Conservation (phyloP, 2,329 filamentous ascomycete species). For the Fusarium piperis region DNA sequence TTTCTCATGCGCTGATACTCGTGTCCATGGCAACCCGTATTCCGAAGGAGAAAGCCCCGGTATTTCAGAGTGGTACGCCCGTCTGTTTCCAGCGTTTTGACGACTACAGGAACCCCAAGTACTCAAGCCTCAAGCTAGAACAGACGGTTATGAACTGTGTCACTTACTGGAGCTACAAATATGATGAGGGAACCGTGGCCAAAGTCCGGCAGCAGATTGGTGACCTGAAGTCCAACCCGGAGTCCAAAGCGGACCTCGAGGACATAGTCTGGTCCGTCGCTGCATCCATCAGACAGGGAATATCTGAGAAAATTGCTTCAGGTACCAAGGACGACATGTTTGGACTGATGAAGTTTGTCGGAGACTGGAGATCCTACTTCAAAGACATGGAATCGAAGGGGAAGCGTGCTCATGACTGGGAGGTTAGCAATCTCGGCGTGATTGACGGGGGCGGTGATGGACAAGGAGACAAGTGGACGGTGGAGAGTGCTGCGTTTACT, state of each 20-base stretch:
- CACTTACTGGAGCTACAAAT: neutral
- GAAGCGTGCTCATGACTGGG: constrained; percentile 1
- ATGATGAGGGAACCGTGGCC: neutral
- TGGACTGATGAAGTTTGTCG: constrained; percentile 7
- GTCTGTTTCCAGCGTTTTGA: constrained; percentile 11
- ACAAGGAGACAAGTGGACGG: neutral
- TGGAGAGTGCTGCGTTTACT: constrained; percentile 4
- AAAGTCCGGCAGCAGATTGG: neutral
- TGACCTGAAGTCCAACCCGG: neutral
- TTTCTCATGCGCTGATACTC: neutral
- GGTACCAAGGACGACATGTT: constrained; percentile 10
- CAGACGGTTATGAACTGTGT: constrained; percentile 8
- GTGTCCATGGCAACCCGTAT: constrained; percentile 15
- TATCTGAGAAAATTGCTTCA: constrained; percentile 31
- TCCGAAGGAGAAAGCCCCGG: neutral
- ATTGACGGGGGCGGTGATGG: neutral
- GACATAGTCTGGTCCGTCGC: constrained; percentile 36
- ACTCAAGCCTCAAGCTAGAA: neutral
- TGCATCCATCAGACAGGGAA: constrained; percentile 14
- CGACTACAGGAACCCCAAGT: neutral
- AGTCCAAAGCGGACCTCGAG: neutral
- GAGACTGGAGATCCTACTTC: constrained; percentile 10
- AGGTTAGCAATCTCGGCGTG: constrained; percentile 23
- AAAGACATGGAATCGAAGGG: neutral
- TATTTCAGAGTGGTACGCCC: constrained; percentile 6